Evolutionary conservation across 1,284 basidiomycete species (phyloP), one percentile per base, ranked within the genome.

Genomic region (Sporisorium scitamineum): DNA sequence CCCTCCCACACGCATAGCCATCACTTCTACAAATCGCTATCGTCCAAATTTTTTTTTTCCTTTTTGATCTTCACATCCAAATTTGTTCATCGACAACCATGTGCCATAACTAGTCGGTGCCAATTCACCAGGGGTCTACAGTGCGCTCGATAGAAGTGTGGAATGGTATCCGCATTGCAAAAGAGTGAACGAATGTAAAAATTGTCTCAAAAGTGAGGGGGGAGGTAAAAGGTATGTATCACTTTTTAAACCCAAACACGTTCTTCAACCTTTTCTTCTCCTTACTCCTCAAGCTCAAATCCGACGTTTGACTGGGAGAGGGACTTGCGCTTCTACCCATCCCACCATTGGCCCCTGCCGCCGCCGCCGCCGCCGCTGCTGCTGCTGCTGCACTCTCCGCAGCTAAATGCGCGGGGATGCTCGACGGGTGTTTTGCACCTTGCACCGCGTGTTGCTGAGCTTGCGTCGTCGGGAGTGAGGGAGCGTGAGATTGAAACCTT

Each of bases 161-260:
- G n/a, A n/a, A n/a, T n/a, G n/a, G n/a, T n/a, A n/a, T n/a, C n/a
- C n/a, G n/a, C n/a, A n/a, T n/a, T n/a, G 16, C 13, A n/a, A 18
- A 8, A 18, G 37, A 39, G 14, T 27, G 29, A 13, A 52, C 31
- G n/a, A n/a, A n/a, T n/a, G n/a, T n/a, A n/a, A n/a, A n/a, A n/a
- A n/a, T n/a, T n/a, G n/a, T n/a, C n/a, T n/a, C n/a, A n/a, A n/a
- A n/a, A n/a, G n/a, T n/a, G n/a, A n/a, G n/a, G n/a, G n/a, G n/a
- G n/a, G n/a, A 14, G 34, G 13, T 24, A 26, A 45, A 13, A 24
- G 26, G 11, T 20, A 24, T n/a, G 41, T 3, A 18, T 48, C 47
- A 81, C 59, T 81, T 81, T 51, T 79, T 80, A 47, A 76, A 80
- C 1, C 59, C 62, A 37, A 81, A 81, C 0, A 65, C 55, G 27